These are phyloP conservation scores for Rhodotorula graminis DNA, from an alignment of 768 basidiomycete species.

Conservation along the genomic window DNA sequence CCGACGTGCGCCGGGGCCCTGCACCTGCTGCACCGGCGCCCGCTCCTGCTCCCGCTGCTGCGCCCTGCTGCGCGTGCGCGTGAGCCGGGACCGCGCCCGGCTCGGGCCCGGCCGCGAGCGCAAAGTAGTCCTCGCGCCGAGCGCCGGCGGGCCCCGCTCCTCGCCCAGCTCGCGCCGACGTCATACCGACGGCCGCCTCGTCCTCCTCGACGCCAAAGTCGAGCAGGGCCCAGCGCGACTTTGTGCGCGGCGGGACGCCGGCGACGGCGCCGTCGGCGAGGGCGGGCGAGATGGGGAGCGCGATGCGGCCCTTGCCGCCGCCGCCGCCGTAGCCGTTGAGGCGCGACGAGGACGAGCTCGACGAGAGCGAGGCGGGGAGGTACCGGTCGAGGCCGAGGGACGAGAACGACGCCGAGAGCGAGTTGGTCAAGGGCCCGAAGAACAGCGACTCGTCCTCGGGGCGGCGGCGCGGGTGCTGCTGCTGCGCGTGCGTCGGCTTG, in stretches of 20 bases:
- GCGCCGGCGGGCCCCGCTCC: background rate
- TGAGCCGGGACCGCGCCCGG: background rate
- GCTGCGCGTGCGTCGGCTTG: background rate
- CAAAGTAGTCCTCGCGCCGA: background rate
- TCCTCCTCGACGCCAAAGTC: constrained; percentile 18
- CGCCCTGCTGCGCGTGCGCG: background rate
- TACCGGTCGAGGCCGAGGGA: background rate
- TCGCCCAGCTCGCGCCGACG: too few relatives aligned
- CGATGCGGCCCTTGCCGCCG: background rate
- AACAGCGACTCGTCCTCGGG: constrained; percentile 2
- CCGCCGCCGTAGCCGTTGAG: background rate
- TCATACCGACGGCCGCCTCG: background rate
- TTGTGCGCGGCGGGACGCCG: background rate
- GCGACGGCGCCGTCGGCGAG: too few relatives aligned
- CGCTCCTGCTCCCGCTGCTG: background rate
- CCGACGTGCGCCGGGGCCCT: background rate
- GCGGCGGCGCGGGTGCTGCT: background rate
- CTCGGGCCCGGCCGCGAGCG: background rate
- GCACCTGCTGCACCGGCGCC: too few relatives aligned
- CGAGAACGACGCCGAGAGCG: background rate
- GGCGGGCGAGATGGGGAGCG: background rate
- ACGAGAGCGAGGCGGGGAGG: background rate
- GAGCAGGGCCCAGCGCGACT: constrained; percentile 4
- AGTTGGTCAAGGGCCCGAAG: constrained; percentile 18
- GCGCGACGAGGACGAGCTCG: background rate